Conservation (phyloP, 75 land plant species). For the Cryptomeria japonica region DNA sequence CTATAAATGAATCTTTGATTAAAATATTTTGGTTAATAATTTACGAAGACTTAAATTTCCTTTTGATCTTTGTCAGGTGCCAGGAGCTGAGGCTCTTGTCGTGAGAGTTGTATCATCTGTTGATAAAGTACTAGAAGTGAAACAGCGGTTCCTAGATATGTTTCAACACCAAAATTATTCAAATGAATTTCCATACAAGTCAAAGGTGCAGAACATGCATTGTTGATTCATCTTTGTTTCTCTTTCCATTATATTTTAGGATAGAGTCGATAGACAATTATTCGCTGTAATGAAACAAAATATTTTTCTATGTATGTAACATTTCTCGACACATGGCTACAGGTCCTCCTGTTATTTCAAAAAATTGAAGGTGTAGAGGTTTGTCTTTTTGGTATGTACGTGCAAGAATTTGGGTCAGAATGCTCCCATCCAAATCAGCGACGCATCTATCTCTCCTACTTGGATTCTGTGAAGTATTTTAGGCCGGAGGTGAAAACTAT, state of each 20-base stretch:
- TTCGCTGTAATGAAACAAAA: background rate
- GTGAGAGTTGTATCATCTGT: slow-evolving; percentile 95
- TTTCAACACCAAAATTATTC: slow-evolving; percentile 94
- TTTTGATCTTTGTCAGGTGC: slow-evolving; percentile 49
- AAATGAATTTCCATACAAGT: slow-evolving; percentile 85
- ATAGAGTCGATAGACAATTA: background rate
- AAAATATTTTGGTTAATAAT: background rate
- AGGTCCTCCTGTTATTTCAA: slow-evolving; percentile 93
- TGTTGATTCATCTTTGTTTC: background rate
- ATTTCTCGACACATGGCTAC: slow-evolving; percentile 4
- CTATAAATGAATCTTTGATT: background rate
- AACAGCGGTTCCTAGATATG: slow-evolving; percentile 85
- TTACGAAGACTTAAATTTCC: background rate
- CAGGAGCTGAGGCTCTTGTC: slow-evolving; percentile 81
- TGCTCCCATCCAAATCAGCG: slow-evolving; percentile 83
- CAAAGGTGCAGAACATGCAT: slow-evolving; percentile 51
- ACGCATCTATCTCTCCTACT: slow-evolving; percentile 89
- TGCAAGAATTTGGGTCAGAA: slow-evolving; percentile 96
- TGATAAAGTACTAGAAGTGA: slow-evolving; percentile 93
- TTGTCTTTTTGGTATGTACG: slow-evolving; percentile 98
- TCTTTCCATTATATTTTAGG: background rate
- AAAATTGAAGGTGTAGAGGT: slow-evolving; percentile 99
- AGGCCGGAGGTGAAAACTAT: slow-evolving; percentile 89
- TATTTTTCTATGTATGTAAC: background rate
- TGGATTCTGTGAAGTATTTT: slow-evolving; percentile 98